Conservation (phyloP, 1,139 yeast genomes). For the Pichia sp. region DNA sequence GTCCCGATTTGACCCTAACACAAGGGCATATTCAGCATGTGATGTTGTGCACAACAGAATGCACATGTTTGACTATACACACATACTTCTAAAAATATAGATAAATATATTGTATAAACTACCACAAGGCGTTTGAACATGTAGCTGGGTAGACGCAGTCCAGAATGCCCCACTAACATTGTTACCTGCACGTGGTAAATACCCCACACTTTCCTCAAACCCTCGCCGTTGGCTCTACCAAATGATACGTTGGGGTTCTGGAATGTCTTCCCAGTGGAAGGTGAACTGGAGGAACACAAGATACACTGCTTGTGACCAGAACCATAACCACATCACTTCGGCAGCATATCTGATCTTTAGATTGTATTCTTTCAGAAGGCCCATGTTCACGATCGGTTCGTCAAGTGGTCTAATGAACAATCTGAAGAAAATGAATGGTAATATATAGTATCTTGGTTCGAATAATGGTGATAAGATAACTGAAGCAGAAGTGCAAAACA, state of each 20-base stretch:
- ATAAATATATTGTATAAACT: too few species aligned
- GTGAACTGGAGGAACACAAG: constrained; percentile 54
- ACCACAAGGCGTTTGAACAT: too few species aligned
- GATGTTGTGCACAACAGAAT: constrained; percentile 24
- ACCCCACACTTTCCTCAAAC: too few species aligned
- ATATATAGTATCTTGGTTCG: constrained; percentile 87
- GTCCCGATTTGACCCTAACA: constrained; percentile 78
- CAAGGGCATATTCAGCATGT: constrained; percentile 42
- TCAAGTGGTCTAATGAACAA: constrained; percentile 43
- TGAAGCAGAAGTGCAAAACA: constrained; percentile 51
- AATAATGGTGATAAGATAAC: constrained; percentile 85
- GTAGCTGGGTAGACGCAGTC: too few species aligned
- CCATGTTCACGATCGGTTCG: constrained; percentile 30
- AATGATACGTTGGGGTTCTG: constrained; percentile 68
- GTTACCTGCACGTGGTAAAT: too few species aligned
- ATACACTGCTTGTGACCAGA: constrained; percentile 49
- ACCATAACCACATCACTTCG: constrained; percentile 59
- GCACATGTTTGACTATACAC: too few species aligned
- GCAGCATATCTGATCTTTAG: constrained; percentile 34
- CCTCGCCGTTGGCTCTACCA: constrained; percentile 60
- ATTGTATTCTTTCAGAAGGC: constrained; percentile 26
- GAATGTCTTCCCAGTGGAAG: constrained; percentile 64
- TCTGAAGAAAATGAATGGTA: constrained; percentile 76
- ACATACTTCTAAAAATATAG: too few species aligned
- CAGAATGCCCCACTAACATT: too few species aligned